These are phyloP conservation scores for Solanum rostratum DNA, from an alignment of 257 asterid genomes.

Conservation along the genomic window DNA sequence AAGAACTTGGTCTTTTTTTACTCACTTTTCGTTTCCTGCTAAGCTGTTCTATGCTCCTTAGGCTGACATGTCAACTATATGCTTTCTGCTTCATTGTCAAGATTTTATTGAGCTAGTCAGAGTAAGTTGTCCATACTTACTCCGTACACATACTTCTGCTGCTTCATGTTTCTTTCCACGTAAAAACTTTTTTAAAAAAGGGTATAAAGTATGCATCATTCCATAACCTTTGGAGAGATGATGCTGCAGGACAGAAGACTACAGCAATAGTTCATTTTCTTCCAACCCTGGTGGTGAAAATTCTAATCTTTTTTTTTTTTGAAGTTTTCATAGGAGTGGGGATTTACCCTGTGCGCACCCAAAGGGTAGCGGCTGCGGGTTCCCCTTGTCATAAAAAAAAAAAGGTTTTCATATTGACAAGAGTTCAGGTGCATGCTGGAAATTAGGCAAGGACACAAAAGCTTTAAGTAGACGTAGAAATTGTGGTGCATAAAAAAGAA, in stretches of 20 bases:
- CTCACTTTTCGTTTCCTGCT: not conserved
- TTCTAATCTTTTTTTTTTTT: not conserved
- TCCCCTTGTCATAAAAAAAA: too few relatives aligned
- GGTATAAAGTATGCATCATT: not conserved
- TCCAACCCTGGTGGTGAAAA: not conserved
- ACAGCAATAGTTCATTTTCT: not conserved
- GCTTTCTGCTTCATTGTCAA: conserved; percentile 82
- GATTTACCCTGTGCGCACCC: too few relatives aligned
- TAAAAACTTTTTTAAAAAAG: not conserved
- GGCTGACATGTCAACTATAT: conserved; percentile 62
- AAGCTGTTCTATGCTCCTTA: conserved; percentile 17
- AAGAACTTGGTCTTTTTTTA: not conserved
- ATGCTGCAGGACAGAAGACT: not conserved
- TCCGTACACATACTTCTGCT: not conserved
- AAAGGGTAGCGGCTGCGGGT: too few relatives aligned
- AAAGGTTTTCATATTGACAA: not conserved
- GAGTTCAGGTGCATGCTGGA: not conserved
- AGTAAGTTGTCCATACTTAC: conserved; percentile 32
- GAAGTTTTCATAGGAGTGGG: too few relatives aligned
- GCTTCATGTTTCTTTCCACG: not conserved
- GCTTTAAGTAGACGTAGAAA: not conserved
- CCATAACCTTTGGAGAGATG: not conserved
- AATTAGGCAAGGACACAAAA: not conserved
- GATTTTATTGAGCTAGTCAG: conserved; percentile 77
- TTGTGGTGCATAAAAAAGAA: not conserved